Percentiles rank a stretch among this genome's conserved stretches.
These are phyloP conservation scores for Penicillium atrosanguineum DNA, from an alignment of 495 filamentous ascomycete species.

Conservation along the genomic window DNA sequence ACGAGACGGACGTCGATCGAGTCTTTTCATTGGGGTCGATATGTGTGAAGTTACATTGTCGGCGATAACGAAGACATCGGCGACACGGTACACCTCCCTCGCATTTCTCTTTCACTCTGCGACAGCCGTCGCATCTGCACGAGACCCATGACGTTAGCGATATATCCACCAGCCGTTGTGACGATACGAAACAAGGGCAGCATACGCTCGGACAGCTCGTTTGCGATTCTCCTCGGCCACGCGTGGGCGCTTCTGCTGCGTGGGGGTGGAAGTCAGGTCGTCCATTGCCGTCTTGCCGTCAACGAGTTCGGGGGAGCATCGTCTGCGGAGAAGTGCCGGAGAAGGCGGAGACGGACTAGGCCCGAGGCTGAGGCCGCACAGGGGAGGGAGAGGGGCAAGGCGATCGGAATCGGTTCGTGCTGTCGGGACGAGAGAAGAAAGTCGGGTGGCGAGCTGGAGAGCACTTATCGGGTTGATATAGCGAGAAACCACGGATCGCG, in stretches of 20 bases:
- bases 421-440: neutral
- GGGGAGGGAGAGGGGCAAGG: neutral
- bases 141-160: constrained; percentile 11
- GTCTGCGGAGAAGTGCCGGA: constrained; percentile 21
- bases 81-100: constrained; percentile 52
- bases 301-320: constrained; percentile 26
- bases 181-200: neutral
- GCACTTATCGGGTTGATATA: constrained; percentile 17
- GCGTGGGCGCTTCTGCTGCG: constrained; percentile 44
- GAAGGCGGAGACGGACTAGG: constrained; percentile 10
- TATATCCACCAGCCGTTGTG: neutral
- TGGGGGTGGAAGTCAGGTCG: constrained; percentile 23
- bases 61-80: constrained; percentile 46
- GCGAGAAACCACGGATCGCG: constrained; percentile 4
- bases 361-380: neutral
- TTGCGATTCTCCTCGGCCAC: constrained; percentile 51
- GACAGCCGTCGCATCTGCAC: constrained; percentile 46
- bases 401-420: neutral
- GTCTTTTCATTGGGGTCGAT: constrained; percentile 39
- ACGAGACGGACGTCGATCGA: constrained; percentile 40
- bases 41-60: constrained; percentile 49
- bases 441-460: neutral
- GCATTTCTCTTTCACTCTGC: constrained; percentile 52
- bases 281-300: constrained; percentile 26
- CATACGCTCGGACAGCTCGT: constrained; percentile 47